Evolutionary conservation across 495 filamentous ascomycete genomes (phyloP).

Genomic region (Corynascus novoguineensis): DNA sequence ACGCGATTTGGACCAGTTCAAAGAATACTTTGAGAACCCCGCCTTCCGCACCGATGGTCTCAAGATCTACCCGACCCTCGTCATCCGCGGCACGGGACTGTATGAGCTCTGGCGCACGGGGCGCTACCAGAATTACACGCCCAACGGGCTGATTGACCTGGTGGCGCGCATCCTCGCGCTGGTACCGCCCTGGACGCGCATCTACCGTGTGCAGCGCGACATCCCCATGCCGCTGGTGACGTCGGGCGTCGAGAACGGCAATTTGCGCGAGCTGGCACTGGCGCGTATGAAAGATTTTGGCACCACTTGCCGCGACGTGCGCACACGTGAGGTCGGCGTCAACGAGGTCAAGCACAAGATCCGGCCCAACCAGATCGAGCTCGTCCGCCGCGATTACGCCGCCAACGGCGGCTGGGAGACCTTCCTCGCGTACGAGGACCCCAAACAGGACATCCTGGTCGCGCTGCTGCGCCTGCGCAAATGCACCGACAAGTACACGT

Average conservation of each 20-base stretch:
- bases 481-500: constrained; percentile 84
- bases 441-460: constrained; percentile 96
- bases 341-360: constrained; percentile 99
- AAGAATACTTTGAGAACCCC: constrained; percentile 96
- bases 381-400: constrained; percentile 89
- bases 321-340: constrained; percentile 93
- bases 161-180: constrained; percentile 92
- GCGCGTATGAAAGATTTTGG: constrained; percentile 98
- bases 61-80: constrained; percentile 96
- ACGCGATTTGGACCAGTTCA: constrained; percentile 91
- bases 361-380: constrained; percentile 89
- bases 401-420: constrained; percentile 98
- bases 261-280: constrained; percentile 85
- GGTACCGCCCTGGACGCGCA: constrained; percentile 94
- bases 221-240: constrained; percentile 99
- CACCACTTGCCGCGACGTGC: constrained; percentile 94
- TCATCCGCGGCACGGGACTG: constrained; percentile 93
- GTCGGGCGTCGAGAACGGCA: constrained; percentile 95
- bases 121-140: constrained; percentile 96
- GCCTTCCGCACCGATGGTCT: constrained; percentile 95
- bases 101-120: constrained; percentile 98
- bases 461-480: constrained; percentile 85
- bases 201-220: constrained; percentile 96
- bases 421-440: constrained; percentile 95
- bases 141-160: constrained; percentile 89